Evolutionary conservation across 2,329 filamentous ascomycete species (phyloP), one percentile per base, ranked within the genome.

Genomic region (Sclerotinia trifoliorum): DNA sequence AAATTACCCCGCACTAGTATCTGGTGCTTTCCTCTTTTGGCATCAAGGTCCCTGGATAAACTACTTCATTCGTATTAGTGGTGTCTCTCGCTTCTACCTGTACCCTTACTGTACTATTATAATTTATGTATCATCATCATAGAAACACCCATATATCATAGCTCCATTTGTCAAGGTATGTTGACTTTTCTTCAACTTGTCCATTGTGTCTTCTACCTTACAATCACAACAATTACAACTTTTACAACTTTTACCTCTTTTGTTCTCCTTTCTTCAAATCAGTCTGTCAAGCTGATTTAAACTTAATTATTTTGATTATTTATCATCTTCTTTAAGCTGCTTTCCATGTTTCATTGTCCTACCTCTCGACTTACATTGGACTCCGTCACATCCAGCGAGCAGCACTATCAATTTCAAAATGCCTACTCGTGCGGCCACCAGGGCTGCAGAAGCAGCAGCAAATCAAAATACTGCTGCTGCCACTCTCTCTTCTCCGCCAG

Each of bases 401-500:
- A 42, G 17, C 2, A 19, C 2, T 19, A 39, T 21, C 32, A 11
- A 51, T 13, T 24, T 21, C 3, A 61, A 29, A 7, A 67, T 67
- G 65, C 57, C 65, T 26, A 67, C 65, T 48, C 65, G 65, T 10
- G 65, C 65, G 15, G 42, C 65, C 21, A 32, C 35, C 5, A 67
- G 55, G 39, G 65, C 65, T 21, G 57, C 65, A n/a, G 17, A 44
- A 26, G 49, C 48, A 21, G 49, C 51, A 7, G 48, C 60, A 8
- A 48, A 39, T 42, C 21, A 52, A 29, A 60, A 4, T 2, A 35
- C 21, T 29, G 55, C 65, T n/a, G 64, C 52, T 8, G 55, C 65
- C 19, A 61, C 65, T 29, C 26, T 66, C 6, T 66, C 65, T n/a
- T 66, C 54, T 19, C 65, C 55, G 19, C 54, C 65, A 42, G 29